A percentile compares a stretch with the other conserved stretches of the same genome.
Evolutionary conservation across 2,329 filamentous ascomycete genomes (phyloP).

Genomic region (Colletotrichum neosansevieriae): DNA sequence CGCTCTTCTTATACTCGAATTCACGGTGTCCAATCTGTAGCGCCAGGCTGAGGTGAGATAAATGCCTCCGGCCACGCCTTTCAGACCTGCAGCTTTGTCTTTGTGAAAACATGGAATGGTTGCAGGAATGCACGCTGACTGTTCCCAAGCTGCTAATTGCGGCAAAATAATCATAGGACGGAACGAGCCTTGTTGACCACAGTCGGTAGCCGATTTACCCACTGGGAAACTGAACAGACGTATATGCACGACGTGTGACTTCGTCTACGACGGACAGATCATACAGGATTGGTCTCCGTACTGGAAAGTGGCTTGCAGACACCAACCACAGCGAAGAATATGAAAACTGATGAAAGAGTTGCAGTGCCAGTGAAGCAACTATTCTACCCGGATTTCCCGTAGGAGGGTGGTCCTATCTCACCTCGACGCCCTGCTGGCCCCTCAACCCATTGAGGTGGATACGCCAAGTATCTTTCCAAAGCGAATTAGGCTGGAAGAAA

Average conservation of each 20-base stretch:
- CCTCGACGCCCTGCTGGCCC: conserved; percentile 22
- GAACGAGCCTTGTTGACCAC: conserved; percentile 6
- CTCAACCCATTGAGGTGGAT: conserved; percentile 21
- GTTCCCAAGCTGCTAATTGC: conserved; percentile 26
- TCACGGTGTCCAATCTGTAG: conserved; percentile 5
- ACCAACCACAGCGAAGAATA: conserved; percentile 3
- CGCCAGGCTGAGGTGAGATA: conserved; percentile 12
- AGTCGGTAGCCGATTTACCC: background rate
- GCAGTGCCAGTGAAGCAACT: conserved; percentile 5
- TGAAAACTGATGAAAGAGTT: conserved; percentile 29
- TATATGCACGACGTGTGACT: conserved; percentile 23
- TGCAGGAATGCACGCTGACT: conserved; percentile 34
- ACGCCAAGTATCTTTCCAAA: conserved; percentile 21
- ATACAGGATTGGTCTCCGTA: conserved; percentile 20
- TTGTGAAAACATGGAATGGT: conserved; percentile 2
- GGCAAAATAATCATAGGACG: conserved; percentile 5
- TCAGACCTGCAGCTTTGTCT: conserved; percentile 12
- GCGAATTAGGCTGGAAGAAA: background rate
- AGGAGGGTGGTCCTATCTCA: conserved; percentile 12
- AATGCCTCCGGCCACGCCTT: background rate
- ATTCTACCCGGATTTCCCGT: conserved; percentile 25
- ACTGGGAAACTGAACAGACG: conserved; percentile 11
- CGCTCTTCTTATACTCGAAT: conserved; percentile 31
- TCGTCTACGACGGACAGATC: background rate
- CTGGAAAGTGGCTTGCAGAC: conserved; percentile 32